Conservation (phyloP, 495 filamentous ascomycete genomes). For the Apodospora peruviana region DNA sequence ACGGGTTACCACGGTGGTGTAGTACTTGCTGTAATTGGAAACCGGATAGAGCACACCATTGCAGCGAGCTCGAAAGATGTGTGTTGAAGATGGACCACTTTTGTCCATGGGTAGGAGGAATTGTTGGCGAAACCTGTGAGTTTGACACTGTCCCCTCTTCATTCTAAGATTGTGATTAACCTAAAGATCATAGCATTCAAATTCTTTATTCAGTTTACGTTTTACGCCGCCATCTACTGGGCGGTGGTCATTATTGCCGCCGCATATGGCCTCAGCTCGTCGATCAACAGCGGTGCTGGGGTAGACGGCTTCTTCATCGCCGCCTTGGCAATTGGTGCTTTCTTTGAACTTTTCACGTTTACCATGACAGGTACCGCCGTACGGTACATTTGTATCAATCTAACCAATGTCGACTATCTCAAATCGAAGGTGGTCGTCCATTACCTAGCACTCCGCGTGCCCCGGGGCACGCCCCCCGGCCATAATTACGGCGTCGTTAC, state of each 20-base stretch:
- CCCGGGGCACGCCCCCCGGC: conserved; percentile 38
- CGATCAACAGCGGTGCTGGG: conserved; percentile 14
- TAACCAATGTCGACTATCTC: conserved; percentile 79
- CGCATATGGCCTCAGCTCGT: conserved; percentile 26
- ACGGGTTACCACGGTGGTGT: conserved; percentile 80
- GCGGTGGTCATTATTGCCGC: conserved; percentile 50
- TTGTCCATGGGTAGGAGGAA: conserved; percentile 91
- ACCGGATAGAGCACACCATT: conserved; percentile 79
- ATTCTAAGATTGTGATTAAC: too few species aligned
- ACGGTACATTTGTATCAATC: conserved; percentile 62
- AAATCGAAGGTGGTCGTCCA: conserved; percentile 56
- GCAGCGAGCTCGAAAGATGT: conserved; percentile 72
- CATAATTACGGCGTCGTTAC: conserved; percentile 33
- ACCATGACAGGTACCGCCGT: conserved; percentile 68
- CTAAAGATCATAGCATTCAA: conserved; percentile 77
- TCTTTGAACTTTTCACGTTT: conserved; percentile 71
- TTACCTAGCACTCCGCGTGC: conserved; percentile 71
- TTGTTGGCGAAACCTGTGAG: conserved; percentile 69
- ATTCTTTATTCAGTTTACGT: conserved; percentile 81
- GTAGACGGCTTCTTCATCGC: conserved; percentile 34
- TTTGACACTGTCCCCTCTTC: neutral
- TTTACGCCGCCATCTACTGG: conserved; percentile 66
- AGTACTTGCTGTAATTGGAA: conserved; percentile 75
- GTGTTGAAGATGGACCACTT: conserved; percentile 90
- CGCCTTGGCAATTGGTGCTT: conserved; percentile 37